Evolutionary conservation across 1,284 basidiomycete genomes (phyloP), one percentile per base, ranked within the genome.

Genomic region (Trametes polyzona): DNA sequence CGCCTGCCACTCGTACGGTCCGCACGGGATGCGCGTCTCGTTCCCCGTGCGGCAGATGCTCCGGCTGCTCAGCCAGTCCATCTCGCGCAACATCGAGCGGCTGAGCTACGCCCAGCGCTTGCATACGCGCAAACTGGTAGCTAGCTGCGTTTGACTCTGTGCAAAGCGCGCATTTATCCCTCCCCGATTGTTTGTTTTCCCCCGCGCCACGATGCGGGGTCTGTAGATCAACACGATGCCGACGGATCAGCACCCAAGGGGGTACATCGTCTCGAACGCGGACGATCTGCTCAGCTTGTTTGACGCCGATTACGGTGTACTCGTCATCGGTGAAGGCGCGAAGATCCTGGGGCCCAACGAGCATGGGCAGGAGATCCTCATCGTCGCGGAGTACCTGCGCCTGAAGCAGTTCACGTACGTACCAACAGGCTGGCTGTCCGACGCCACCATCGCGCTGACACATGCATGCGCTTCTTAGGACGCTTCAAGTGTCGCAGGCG

Each of bases 191-290:
- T n/a, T n/a, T n/a, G n/a, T n/a, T n/a, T n/a, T n/a, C n/a, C n/a
- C 23, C 23, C n/a, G 23, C 41, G 14, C 24, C 14, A 14, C 9
- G 58, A 54, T 11, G 23, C 39, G 11, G 23, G 32, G 26, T 35
- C 2, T 16, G 14, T 58, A 90, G 87, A 90, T 94, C 71, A 93
- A 90, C 65, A 91, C 90, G 16, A 79, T 92, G 52, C 81, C 88
- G 1, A 87, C 86, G 4, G 84, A 88, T 48, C 78, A 81, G 46
- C 89, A 92, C 65, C 88, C 92, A 5, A 85, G 87, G 16, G 92
- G 91, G 0, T 94, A 94, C 73, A 93, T 95, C 63, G 87, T 95
- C 17, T 92, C 91, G 27, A 92, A 94, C 67, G 88, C 92, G 1
- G 89, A 94, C 66, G 93, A 95, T 66, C 75, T 95, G 11, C 78